phyloP scores from a whole-genome alignment of 2,329 filamentous ascomycete genomes.

The Biscogniauxia mediterranea region DNA sequence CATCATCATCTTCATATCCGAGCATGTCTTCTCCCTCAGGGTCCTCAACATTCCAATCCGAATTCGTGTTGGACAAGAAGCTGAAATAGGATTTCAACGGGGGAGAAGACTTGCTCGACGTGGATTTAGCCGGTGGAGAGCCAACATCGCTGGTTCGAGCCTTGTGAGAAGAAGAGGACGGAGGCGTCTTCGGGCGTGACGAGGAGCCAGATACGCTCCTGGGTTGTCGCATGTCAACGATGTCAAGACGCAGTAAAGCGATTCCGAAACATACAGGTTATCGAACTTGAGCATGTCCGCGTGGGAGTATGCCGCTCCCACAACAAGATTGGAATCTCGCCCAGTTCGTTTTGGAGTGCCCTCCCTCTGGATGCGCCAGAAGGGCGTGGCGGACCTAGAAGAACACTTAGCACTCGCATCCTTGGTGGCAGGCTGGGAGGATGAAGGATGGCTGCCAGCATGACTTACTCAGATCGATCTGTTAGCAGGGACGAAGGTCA shows the following conservation, averaged over 20 bases:
- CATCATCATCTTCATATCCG: slow-evolving; percentile 80
- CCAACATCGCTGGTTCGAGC: slow-evolving; percentile 54
- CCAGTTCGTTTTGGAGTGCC: slow-evolving; percentile 51
- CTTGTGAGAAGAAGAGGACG: slow-evolving; percentile 56
- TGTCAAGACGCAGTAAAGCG: not conserved
- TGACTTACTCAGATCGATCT: slow-evolving; percentile 64
- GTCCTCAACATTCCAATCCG: slow-evolving; percentile 72
- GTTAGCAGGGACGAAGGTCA: slow-evolving; percentile 11
- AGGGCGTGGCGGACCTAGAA: slow-evolving; percentile 78
- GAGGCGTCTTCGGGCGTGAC: slow-evolving; percentile 74
- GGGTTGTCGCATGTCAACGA: slow-evolving; percentile 15
- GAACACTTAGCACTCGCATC: slow-evolving; percentile 14
- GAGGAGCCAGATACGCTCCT: slow-evolving; percentile 60
- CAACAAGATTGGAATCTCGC: slow-evolving; percentile 69
- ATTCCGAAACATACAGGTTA: slow-evolving; percentile 59
- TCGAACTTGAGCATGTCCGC: slow-evolving; percentile 91
- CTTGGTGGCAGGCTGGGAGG: slow-evolving; percentile 4
- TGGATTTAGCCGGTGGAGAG: slow-evolving; percentile 52
- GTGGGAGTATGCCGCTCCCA: slow-evolving; percentile 95
- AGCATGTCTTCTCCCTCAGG: slow-evolving; percentile 69
- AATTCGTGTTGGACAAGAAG: slow-evolving; percentile 77
- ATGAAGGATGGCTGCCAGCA: not conserved
- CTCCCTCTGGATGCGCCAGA: slow-evolving; percentile 70
- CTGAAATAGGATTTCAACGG: slow-evolving; percentile 74
- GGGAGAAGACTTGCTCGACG: slow-evolving; percentile 56